Evolutionary conservation across 2,329 filamentous ascomycete species (phyloP).

Genomic region (Botrytis cinerea): DNA sequence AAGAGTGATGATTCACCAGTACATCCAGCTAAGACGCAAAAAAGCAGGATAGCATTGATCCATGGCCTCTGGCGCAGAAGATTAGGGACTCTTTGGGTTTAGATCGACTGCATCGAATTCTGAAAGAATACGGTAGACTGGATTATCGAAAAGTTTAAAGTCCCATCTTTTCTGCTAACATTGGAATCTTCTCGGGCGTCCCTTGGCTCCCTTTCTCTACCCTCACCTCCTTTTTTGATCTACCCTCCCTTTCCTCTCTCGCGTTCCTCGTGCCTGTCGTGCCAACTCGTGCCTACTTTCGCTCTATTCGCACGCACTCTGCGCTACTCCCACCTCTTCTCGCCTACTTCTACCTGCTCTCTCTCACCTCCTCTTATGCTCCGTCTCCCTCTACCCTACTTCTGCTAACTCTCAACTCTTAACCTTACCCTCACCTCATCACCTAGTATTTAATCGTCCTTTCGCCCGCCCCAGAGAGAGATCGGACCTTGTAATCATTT

Average conservation of each 20-base stretch:
- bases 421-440: background rate
- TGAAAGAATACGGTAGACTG: background rate
- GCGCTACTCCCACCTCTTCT: background rate
- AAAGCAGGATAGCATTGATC: background rate
- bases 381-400: background rate
- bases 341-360: background rate
- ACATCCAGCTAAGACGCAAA: background rate
- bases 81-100: background rate
- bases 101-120: conserved; percentile 2
- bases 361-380: background rate
- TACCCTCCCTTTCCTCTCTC: background rate
- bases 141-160: conserved; percentile 2
- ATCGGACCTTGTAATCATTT: background rate
- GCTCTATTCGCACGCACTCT: background rate
- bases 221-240: background rate
- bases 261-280: too few species aligned
- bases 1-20: background rate
- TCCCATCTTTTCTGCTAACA: background rate
- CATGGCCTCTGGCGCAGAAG: background rate
- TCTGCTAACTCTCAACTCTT: background rate
- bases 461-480: background rate
- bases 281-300: background rate
- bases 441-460: background rate
- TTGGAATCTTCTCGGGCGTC: too few species aligned
- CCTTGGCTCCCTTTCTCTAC: too few species aligned